Percentiles rank a stretch among this genome's conserved stretches.
phyloP scores from a whole-genome alignment of 495 filamentous ascomycete genomes.

The Daldinia decipiens region DNA sequence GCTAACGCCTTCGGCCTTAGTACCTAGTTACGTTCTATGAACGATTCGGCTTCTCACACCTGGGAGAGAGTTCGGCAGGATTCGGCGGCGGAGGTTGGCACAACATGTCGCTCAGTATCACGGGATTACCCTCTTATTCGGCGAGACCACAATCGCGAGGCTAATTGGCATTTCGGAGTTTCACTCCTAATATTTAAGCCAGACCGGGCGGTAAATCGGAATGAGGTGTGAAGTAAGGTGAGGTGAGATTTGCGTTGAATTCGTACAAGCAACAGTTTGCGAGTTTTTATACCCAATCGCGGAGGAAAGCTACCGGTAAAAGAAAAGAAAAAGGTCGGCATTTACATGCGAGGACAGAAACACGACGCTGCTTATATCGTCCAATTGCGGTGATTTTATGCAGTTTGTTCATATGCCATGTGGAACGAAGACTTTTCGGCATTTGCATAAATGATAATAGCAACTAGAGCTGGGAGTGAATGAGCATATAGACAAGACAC shows the following conservation, averaged over 20 bases:
- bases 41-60: slow-evolving; percentile 74
- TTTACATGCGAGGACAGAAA: slow-evolving; percentile 14
- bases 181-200: background rate
- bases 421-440: background rate
- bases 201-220: background rate
- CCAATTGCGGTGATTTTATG: background rate
- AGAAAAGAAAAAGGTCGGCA: slow-evolving; percentile 14
- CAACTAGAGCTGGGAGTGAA: background rate
- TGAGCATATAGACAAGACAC: background rate
- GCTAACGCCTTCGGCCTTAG: slow-evolving; percentile 37
- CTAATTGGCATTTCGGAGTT: background rate
- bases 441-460: background rate
- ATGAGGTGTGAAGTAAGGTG: background rate
- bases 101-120: slow-evolving; percentile 65
- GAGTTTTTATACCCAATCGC: slow-evolving; percentile 38
- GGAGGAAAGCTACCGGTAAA: slow-evolving; percentile 5
- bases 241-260: slow-evolving; percentile 24
- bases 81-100: slow-evolving; percentile 86
- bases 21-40: slow-evolving; percentile 79
- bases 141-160: background rate
- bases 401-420: background rate
- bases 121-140: slow-evolving; percentile 13
- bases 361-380: background rate
- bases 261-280: slow-evolving; percentile 36
- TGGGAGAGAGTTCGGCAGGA: slow-evolving; percentile 68